Conservation (phyloP, 192 early-diverging fungal species). For the Coemansia sp. region DNA sequence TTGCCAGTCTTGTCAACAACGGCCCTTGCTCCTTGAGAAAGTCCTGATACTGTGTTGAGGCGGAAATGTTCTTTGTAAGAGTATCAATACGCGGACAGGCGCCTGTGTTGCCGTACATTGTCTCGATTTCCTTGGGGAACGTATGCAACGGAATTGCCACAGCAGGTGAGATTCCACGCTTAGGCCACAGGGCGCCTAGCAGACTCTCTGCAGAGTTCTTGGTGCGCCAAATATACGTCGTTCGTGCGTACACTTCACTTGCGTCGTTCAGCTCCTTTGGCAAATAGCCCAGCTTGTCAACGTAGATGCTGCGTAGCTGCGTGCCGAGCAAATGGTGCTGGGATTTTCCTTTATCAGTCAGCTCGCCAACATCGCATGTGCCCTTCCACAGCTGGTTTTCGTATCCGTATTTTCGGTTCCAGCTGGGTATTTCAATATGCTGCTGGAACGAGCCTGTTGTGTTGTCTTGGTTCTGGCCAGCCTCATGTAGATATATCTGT, state of each 20-base stretch:
- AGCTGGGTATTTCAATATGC: slow-evolving; percentile 40
- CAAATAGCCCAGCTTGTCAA: slow-evolving; percentile 54
- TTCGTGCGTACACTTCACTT: slow-evolving; percentile 57
- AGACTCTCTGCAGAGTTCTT: slow-evolving; percentile 56
- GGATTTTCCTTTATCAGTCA: slow-evolving; percentile 60
- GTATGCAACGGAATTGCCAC: slow-evolving; percentile 46
- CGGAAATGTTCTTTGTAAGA: slow-evolving; percentile 6
- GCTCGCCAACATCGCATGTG: slow-evolving; percentile 58
- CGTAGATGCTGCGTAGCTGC: slow-evolving; percentile 51
- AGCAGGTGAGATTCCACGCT: slow-evolving; percentile 16
- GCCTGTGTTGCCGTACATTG: slow-evolving; percentile 44
- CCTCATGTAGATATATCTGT: slow-evolving; percentile 35
- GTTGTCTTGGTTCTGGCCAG: slow-evolving; percentile 28
- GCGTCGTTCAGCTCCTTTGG: slow-evolving; percentile 31
- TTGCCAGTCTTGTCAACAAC: slow-evolving; percentile 35
- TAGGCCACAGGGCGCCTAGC: slow-evolving; percentile 53
- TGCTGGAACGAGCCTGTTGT: slow-evolving; percentile 43
- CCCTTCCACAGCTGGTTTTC: slow-evolving; percentile 41
- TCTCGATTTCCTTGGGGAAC: slow-evolving; percentile 53
- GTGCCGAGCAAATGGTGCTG: slow-evolving; percentile 54
- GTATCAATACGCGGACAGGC: slow-evolving; percentile 41
- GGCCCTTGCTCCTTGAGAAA: slow-evolving; percentile 40
- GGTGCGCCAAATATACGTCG: slow-evolving; percentile 63
- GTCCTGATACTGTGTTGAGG: slow-evolving; percentile 23
- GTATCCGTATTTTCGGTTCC: slow-evolving; percentile 45